Percentiles rank a stretch among this genome's conserved stretches.
These are phyloP conservation scores for Citrus inodora DNA, from an alignment of 345 rosid species.

Conservation along the genomic window DNA sequence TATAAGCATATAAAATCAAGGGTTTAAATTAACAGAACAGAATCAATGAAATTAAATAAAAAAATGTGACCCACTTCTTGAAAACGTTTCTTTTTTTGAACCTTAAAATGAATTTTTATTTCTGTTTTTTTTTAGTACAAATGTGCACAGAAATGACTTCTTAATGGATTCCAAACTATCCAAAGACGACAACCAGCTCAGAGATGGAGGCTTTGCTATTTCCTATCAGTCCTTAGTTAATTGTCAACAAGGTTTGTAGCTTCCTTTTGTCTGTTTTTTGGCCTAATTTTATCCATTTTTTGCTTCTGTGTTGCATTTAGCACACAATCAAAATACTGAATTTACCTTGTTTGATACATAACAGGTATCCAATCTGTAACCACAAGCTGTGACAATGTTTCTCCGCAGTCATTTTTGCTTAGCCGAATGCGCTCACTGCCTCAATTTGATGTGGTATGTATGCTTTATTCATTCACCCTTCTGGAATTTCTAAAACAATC, in stretches of 20 bases:
- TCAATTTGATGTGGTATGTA: constrained; percentile 20
- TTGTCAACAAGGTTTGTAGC: constrained; percentile 33
- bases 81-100: neutral
- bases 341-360: neutral
- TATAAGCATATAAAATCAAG: neutral
- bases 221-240: constrained; percentile 26
- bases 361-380: constrained; percentile 24
- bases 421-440: constrained; percentile 17
- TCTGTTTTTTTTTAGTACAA: constrained; percentile 10
- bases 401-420: constrained; percentile 12
- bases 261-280: neutral
- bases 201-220: constrained; percentile 18
- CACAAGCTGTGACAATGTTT: constrained; percentile 15
- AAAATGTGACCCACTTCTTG: neutral
- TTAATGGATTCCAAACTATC: constrained; percentile 26
- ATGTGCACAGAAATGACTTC: constrained; percentile 21
- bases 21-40: neutral
- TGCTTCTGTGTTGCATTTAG: neutral
- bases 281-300: neutral
- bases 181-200: constrained; percentile 24
- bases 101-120: neutral
- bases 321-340: neutral
- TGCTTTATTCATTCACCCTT: neutral
- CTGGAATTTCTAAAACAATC: neutral
- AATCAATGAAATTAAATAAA: neutral